phyloP scores from a whole-genome alignment of 2,329 filamentous ascomycete genomes.

The Myriosclerotinia duriaeana region DNA sequence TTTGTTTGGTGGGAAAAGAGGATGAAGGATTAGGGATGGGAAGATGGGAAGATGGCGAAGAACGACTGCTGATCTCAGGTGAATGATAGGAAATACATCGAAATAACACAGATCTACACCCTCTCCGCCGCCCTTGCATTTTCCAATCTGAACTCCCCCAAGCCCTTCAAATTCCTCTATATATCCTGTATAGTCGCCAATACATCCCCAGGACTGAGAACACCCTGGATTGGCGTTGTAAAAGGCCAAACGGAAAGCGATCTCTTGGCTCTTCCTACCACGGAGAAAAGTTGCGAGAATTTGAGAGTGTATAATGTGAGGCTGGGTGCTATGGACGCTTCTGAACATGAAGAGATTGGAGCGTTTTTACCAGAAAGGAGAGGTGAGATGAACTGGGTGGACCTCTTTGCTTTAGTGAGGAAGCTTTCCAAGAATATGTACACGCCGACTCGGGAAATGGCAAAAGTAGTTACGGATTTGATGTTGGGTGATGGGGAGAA shows the following conservation, averaged over 20 bases:
- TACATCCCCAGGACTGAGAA: slow-evolving; percentile 54
- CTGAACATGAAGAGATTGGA: slow-evolving; percentile 44
- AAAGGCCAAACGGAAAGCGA: slow-evolving; percentile 66
- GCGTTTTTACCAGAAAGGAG: slow-evolving; percentile 41
- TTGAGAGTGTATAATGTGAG: slow-evolving; percentile 59
- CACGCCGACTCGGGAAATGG: slow-evolving; percentile 50
- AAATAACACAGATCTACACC: slow-evolving; percentile 67
- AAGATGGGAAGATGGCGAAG: not conserved
- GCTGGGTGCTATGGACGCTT: slow-evolving; percentile 58
- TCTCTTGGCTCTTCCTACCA: slow-evolving; percentile 53
- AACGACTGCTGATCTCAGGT: slow-evolving; percentile 7
- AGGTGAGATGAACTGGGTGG: slow-evolving; percentile 30
- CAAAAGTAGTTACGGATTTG: slow-evolving; percentile 49
- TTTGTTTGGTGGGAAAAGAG: not conserved
- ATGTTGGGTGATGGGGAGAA: slow-evolving; percentile 49
- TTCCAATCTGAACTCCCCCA: slow-evolving; percentile 45
- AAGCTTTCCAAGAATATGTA: slow-evolving; percentile 33
- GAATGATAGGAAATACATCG: slow-evolving; percentile 56
- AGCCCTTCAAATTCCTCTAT: slow-evolving; percentile 67
- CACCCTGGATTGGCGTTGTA: slow-evolving; percentile 58
- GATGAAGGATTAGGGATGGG: no score
- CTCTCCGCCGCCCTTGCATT: slow-evolving; percentile 64
- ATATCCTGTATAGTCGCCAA: slow-evolving; percentile 61
- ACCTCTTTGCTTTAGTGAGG: slow-evolving; percentile 2
- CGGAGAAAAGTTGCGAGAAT: slow-evolving; percentile 43